Evolutionary conservation across 352 stramenopile species (phyloP), one percentile per base, ranked within the genome.

Genomic region (Globisporangium parvum): DNA sequence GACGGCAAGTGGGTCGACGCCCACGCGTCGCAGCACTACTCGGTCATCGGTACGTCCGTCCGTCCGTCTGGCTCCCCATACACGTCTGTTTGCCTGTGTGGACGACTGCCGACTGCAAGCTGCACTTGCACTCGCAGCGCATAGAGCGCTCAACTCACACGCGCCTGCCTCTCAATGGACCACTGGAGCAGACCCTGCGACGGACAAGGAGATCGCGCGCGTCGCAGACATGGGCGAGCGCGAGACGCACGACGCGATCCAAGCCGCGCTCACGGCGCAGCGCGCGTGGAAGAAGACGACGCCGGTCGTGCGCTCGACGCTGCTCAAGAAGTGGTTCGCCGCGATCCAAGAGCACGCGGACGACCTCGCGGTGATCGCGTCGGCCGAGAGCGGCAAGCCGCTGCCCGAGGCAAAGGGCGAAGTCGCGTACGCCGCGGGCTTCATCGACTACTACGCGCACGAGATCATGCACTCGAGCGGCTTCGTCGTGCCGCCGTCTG

Each of bases 381-480:
- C 96, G 23, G 66, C 95, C 14, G 97, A 99, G 80, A 97, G 88
- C 54, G 97, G 97, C 50, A 99, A 99, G 70, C 96, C 97, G 11
- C 67, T 98, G 18, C 60, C 77, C 2, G 97, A 99, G 71, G 91
- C 93, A 21, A 80, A 85, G 52, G 93, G 89, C 17, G 97, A 99
- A 73, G 80, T 99, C 17, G 72, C 73, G 5, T 99, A 99, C 65
- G 96, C 85, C 17, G 82, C 80, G 6, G 87, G 80, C 45, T 99
- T 98, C 64, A 78, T 99, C 24, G 93, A 99, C 65, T 99, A 92
- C 62, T 99, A 97, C 71, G 93, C 96, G 0, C 95, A 96, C 50
- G 96, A 99, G 68, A 83, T 87, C 23, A 88, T 98, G 69, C 84
- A 97, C 60, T 77, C 79, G 31, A 78, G 70, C 23, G 92, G 93